These are phyloP conservation scores for Neobulgaria alba DNA, from an alignment of 2,329 filamentous ascomycete genomes.

Conservation along the genomic window DNA sequence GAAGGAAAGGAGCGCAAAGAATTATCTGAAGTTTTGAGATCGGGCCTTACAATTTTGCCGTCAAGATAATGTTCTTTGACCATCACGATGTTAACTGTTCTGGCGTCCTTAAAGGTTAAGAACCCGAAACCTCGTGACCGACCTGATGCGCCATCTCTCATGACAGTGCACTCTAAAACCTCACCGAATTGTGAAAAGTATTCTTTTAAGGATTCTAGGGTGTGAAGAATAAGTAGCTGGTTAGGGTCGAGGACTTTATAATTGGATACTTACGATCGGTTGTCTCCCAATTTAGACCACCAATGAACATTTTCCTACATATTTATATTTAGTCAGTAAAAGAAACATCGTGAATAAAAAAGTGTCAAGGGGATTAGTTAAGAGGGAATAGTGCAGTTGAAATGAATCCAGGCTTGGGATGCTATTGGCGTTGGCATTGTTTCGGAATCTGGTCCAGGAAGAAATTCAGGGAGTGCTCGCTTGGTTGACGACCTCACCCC, in stretches of 20 bases:
- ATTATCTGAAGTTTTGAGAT: conserved; percentile 15
- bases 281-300: conserved; percentile 97
- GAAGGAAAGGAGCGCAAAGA: conserved; percentile 8
- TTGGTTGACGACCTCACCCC: neutral
- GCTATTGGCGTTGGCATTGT: too few relatives aligned
- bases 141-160: conserved; percentile 90
- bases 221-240: neutral
- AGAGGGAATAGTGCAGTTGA: too few relatives aligned
- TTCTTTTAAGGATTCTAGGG: conserved; percentile 81
- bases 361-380: too few relatives aligned
- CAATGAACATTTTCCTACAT: conserved; percentile 97
- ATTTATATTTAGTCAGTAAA: conserved; percentile 15
- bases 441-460: neutral
- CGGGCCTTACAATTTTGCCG: conserved; percentile 80
- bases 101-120: conserved; percentile 93
- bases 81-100: conserved; percentile 98
- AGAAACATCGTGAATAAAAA: neutral
- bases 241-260: neutral
- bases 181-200: conserved; percentile 98
- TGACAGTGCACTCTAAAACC: conserved; percentile 97
- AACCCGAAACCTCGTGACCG: conserved; percentile 95
- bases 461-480: neutral
- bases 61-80: conserved; percentile 98
- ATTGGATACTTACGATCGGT: conserved; percentile 70
- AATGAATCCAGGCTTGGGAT: too few relatives aligned